Percentiles rank a stretch among this genome's conserved stretches.
phyloP scores from a whole-genome alignment of 306 rosid species.

The Gastrolobium bilobum region DNA sequence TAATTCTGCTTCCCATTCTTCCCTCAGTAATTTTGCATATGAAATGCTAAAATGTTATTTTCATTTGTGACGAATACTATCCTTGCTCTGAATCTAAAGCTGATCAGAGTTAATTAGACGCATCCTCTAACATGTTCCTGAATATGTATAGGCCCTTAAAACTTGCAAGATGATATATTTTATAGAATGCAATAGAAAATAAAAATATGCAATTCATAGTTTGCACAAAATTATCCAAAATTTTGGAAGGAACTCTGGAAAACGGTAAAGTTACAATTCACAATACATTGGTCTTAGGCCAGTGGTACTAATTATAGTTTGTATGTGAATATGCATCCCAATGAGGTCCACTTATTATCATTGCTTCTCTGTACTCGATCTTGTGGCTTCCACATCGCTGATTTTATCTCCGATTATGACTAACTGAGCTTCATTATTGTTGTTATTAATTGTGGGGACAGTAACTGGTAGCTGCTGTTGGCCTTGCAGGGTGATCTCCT shows the following conservation, averaged over 20 bases:
- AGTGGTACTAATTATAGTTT: neutral
- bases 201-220: neutral
- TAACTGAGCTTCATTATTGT: neutral
- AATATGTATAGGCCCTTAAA: neutral
- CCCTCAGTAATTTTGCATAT: no score
- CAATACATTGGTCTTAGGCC: neutral
- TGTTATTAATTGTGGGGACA: slow-evolving; percentile 7
- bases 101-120: neutral
- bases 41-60: neutral
- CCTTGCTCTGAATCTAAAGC: neutral
- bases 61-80: neutral
- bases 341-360: neutral
- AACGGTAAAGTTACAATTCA: neutral
- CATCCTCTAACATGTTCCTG: neutral
- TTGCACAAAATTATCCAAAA: slow-evolving; percentile 6
- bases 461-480: slow-evolving; percentile 49
- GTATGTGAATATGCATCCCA: no score
- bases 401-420: slow-evolving; percentile 19
- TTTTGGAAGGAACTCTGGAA: neutral
- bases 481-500: slow-evolving; percentile 15
- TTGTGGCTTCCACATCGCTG: neutral
- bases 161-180: no score
- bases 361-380: neutral
- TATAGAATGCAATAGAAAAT: neutral
- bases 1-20: neutral